Conservation (phyloP, 2,329 filamentous ascomycete genomes). For the Orbilia ellipsospora region DNA sequence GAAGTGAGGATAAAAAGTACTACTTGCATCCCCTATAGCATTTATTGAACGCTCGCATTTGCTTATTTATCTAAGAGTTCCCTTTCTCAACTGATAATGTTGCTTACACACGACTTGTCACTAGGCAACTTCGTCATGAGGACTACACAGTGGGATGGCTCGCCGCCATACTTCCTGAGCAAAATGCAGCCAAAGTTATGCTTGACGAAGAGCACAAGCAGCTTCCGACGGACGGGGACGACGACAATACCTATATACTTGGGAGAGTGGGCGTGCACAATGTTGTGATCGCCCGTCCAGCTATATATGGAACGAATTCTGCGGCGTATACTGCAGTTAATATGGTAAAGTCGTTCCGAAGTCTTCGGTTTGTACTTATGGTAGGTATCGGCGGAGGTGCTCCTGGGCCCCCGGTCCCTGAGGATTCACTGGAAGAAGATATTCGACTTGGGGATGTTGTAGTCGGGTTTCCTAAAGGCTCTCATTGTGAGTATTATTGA, state of each 20-base stretch:
- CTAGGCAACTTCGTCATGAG: slow-evolving; percentile 12
- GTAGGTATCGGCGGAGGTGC: slow-evolving; percentile 34
- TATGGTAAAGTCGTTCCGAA: slow-evolving; percentile 26
- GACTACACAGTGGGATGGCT: slow-evolving; percentile 31
- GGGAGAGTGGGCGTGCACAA: slow-evolving; percentile 20
- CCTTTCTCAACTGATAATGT: neutral
- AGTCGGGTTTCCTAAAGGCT: slow-evolving; percentile 8
- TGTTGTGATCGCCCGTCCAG: slow-evolving; percentile 20
- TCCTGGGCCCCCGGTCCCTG: neutral
- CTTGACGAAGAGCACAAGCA: slow-evolving; percentile 22
- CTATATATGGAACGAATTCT: slow-evolving; percentile 12
- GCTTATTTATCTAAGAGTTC: neutral
- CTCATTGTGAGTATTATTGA: neutral
- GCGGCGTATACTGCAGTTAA: slow-evolving; percentile 10
- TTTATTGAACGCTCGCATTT: neutral
- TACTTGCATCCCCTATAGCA: neutral
- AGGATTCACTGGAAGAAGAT: slow-evolving; percentile 16
- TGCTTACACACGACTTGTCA: neutral
- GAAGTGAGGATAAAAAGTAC: neutral
- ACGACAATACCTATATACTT: slow-evolving; percentile 28
- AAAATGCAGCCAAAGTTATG: slow-evolving; percentile 4
- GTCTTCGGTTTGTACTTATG: slow-evolving; percentile 20
- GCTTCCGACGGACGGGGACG: slow-evolving; percentile 12
- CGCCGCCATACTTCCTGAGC: neutral
- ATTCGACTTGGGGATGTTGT: slow-evolving; percentile 38